Evolutionary conservation across 345 rosid genomes (phyloP), one percentile per base, ranked within the genome.

Genomic region (Corchorus capsularis): DNA sequence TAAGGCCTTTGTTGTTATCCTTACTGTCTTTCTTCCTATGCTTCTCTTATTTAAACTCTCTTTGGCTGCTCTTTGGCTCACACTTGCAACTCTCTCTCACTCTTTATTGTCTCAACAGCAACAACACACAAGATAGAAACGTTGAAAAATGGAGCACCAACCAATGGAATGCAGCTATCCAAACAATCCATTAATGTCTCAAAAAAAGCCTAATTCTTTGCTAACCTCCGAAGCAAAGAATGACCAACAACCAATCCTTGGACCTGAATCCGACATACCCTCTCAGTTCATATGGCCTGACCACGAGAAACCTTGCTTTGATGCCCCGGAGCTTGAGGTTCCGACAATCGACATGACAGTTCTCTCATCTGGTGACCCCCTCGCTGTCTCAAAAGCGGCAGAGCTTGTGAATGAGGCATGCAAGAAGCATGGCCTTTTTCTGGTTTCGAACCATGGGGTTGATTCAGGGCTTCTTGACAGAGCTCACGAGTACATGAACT

Each of bases 241-340:
- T 22, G 95, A 91, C 88, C 95, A 37, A 72, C 85, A 0, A 19
- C 27, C 27, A 27, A 1, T 83, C 8, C 78, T 93, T 4, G 83
- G 83, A 8, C 70, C 76, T 68, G 84, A 88, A 63, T 15, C 86
- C 37, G 79, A 70, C 79, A 86, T 95, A 79, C 98, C 98, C 20
- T 79, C 83, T 50, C 86, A 92, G 80, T 95, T 93, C 85, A 62
- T 93, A 17, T 95, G 99, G 99, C 98, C 98, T 0, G 96, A 91
- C 78, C 75, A 90, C 17, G 99, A 95, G 62, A 90, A 85, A 78
- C 93, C 98, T 4, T 39, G 85, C 65, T 59, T 54, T 8, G 71
- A 70, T 34, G 82, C 87, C 14, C 90, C 83, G 3, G 87, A 86
- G 45, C 91, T 95, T 20, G 77, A 16, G 10, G 87, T 91, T 69